Evolutionary conservation across 805 yeast genomes (phyloP).

Genomic region (Yarrowia yakushimensis): DNA sequence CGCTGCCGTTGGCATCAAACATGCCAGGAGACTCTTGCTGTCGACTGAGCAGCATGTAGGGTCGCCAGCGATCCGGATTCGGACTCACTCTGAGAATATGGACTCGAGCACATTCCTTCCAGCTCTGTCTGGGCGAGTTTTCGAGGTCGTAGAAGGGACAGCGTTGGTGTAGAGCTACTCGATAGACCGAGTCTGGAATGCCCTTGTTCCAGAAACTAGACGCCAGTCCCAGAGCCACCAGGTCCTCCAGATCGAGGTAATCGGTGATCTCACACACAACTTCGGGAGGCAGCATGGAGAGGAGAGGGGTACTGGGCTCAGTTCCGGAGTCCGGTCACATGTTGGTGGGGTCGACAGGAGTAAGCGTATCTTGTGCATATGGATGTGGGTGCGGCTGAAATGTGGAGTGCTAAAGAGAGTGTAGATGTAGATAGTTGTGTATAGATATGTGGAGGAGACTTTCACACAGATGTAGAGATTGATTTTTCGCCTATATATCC

Average conservation of each 20-base stretch:
- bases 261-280: slow-evolving; percentile 7
- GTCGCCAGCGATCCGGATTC: background rate
- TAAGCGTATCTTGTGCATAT: background rate
- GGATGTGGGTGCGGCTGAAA: background rate
- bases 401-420: background rate
- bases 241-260: background rate
- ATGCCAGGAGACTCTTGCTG: background rate
- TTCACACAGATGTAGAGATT: too few species aligned
- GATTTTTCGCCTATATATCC: too few species aligned
- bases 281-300: slow-evolving; percentile 15
- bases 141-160: slow-evolving; percentile 8
- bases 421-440: too few species aligned
- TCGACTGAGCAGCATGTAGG: background rate
- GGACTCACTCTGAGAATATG: background rate
- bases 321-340: background rate
- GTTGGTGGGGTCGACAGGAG: background rate
- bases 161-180: background rate
- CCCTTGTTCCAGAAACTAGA: background rate
- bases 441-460: too few species aligned
- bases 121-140: background rate
- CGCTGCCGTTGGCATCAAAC: background rate
- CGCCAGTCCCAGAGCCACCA: background rate
- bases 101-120: slow-evolving; percentile 7
- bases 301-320: background rate
- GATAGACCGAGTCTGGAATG: background rate